phyloP scores from a whole-genome alignment of 2,329 filamentous ascomycete species.

The Diaporthe amygdali region DNA sequence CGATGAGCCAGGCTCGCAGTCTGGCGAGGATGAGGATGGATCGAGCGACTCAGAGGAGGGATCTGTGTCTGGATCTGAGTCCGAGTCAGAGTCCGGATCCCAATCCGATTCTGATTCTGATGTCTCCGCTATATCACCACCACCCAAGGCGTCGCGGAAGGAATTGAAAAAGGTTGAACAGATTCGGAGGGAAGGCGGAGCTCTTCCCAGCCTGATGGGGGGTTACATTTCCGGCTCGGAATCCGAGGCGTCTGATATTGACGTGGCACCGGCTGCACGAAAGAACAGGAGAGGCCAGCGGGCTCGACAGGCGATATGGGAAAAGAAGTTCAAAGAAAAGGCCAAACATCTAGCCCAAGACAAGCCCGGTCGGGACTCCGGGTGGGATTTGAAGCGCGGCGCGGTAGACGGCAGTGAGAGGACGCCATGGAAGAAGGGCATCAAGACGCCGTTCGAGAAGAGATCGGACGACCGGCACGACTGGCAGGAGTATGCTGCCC shows the following conservation, averaged over 20 bases:
- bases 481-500: background rate
- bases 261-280: slow-evolving; percentile 60
- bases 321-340: slow-evolving; percentile 76
- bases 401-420: slow-evolving; percentile 52
- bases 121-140: slow-evolving; percentile 27
- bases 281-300: slow-evolving; percentile 81
- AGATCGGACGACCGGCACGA: background rate
- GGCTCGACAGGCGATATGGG: slow-evolving; percentile 78
- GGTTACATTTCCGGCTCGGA: slow-evolving; percentile 82
- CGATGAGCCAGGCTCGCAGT: slow-evolving; percentile 34
- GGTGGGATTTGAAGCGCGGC: slow-evolving; percentile 64
- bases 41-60: slow-evolving; percentile 10
- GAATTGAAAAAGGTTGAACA: slow-evolving; percentile 32
- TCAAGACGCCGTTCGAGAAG: slow-evolving; percentile 38
- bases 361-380: slow-evolving; percentile 50
- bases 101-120: slow-evolving; percentile 16
- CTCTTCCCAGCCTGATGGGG: slow-evolving; percentile 78
- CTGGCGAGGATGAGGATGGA: slow-evolving; percentile 26
- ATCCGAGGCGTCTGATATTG: slow-evolving; percentile 67
- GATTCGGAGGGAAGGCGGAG: slow-evolving; percentile 54
- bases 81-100: background rate
- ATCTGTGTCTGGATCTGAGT: background rate
- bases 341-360: slow-evolving; percentile 68
- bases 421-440: slow-evolving; percentile 61
- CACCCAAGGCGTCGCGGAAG: slow-evolving; percentile 30